Conservation (phyloP, 2,329 filamentous ascomycete genomes). For the Colletotrichum sp. region DNA sequence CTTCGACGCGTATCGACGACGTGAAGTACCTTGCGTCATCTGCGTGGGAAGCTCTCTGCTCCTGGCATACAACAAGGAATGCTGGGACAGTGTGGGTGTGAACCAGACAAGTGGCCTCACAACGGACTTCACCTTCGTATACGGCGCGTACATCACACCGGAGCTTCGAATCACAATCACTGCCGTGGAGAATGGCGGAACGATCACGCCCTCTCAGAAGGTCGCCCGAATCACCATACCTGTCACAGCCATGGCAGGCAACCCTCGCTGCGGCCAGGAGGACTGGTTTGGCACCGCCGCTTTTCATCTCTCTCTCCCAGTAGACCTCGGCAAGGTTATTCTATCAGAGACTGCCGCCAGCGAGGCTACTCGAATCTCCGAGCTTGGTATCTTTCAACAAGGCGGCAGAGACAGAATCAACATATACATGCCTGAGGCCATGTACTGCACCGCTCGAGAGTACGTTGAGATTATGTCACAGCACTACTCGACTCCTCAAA, state of each 20-base stretch:
- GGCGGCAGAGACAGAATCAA: background rate
- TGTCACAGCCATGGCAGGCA: background rate
- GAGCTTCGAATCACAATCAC: background rate
- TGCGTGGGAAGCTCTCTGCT: background rate
- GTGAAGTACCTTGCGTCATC: background rate
- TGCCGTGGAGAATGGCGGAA: background rate
- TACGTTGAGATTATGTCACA: background rate
- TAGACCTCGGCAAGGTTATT: background rate
- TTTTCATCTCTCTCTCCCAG: background rate
- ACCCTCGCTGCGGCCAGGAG: background rate
- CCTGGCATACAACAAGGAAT: background rate
- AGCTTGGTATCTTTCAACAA: background rate
- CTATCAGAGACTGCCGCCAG: background rate
- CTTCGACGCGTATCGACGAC: background rate
- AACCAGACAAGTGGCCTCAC: fast-evolving
- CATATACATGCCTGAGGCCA: background rate
- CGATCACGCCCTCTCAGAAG: background rate
- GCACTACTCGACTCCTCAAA: background rate
- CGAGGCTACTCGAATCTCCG: background rate
- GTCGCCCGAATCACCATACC: background rate
- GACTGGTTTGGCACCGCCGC: background rate
- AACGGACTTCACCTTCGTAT: background rate
- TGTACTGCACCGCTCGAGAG: background rate
- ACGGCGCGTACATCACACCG: background rate
- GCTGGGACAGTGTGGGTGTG: background rate